phyloP scores from a whole-genome alignment of 768 basidiomycete genomes.

The Rossbeevera mucosa region DNA sequence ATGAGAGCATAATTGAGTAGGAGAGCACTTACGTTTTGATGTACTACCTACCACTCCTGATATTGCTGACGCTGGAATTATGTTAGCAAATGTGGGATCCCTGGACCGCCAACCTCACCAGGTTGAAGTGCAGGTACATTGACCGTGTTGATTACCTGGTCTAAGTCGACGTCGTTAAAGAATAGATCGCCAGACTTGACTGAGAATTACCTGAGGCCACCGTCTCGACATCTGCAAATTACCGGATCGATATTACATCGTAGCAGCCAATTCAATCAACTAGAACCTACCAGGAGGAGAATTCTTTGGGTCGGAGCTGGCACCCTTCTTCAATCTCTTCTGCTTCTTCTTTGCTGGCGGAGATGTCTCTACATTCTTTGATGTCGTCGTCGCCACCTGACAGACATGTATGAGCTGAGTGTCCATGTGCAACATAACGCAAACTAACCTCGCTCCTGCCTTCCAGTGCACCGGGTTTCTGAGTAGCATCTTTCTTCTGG shows the following conservation, averaged over 20 bases:
- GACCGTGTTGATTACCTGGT: not conserved
- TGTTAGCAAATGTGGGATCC: conserved; percentile 1
- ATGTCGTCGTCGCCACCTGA: conserved; percentile 6
- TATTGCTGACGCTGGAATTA: not conserved
- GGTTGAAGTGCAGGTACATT: conserved; percentile 1
- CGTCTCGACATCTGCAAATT: conserved; percentile 2
- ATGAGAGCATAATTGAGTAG: not conserved
- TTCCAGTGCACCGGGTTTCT: conserved; percentile 4
- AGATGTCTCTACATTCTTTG: not conserved
- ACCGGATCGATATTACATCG: not conserved
- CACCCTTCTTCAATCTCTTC: conserved; percentile 9
- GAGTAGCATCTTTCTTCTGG: conserved; percentile 3
- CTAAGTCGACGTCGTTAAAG: conserved; percentile 2
- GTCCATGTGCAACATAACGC: not conserved
- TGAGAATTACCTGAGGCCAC: conserved; percentile 1
- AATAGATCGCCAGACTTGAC: not conserved
- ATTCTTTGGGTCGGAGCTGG: not conserved
- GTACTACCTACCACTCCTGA: not conserved
- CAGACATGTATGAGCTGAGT: conserved; percentile 1
- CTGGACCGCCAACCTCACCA: conserved; percentile 8
- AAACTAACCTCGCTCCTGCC: conserved; percentile 12
- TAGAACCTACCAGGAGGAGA: conserved; percentile 12
- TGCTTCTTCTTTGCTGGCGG: conserved; percentile 3
- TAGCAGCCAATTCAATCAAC: not conserved
- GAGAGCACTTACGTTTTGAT: conserved; percentile 9